phyloP scores from a whole-genome alignment of 306 rosid species.

The Phaseolus lunatus region DNA sequence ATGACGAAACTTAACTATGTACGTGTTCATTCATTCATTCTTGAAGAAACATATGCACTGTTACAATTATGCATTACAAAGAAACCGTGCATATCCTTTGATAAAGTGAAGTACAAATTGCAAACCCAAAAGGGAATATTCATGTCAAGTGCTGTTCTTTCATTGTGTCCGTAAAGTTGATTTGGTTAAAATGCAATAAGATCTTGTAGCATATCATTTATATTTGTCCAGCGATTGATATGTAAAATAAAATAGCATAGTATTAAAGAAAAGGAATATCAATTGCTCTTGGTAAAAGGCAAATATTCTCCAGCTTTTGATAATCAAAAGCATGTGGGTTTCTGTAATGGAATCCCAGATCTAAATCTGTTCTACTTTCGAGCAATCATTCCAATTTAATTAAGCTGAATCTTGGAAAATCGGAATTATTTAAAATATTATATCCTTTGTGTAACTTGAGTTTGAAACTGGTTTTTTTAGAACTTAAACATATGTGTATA shows the following conservation, averaged over 20 bases:
- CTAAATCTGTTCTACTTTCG: constrained; percentile 53
- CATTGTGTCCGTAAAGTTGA: constrained; percentile 39
- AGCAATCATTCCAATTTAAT: constrained; percentile 45
- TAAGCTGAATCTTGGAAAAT: constrained; percentile 37
- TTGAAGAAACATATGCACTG: constrained; percentile 24
- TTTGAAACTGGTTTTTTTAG: constrained; percentile 1
- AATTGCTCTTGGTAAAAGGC: constrained; percentile 52
- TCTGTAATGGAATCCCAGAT: constrained; percentile 73
- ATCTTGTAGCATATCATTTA: constrained; percentile 43
- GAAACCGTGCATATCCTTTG: constrained; percentile 36
- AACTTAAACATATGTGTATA: background rate
- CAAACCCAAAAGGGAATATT: constrained; percentile 59
- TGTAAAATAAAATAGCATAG: constrained; percentile 25
- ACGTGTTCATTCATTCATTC: constrained; percentile 10
- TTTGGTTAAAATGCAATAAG: constrained; percentile 45
- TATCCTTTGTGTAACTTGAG: constrained; percentile 11
- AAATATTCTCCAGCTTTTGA: constrained; percentile 78
- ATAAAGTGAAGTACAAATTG: constrained; percentile 46
- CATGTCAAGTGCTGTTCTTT: constrained; percentile 40
- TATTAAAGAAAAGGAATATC: constrained; percentile 44
- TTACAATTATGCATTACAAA: constrained; percentile 44
- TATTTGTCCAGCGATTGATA: constrained; percentile 43
- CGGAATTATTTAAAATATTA: constrained; percentile 9
- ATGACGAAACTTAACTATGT: constrained; percentile 24
- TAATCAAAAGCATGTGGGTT: constrained; percentile 68